phyloP scores from a whole-genome alignment of 2,329 filamentous ascomycete genomes.

The Colletotrichum sp. region DNA sequence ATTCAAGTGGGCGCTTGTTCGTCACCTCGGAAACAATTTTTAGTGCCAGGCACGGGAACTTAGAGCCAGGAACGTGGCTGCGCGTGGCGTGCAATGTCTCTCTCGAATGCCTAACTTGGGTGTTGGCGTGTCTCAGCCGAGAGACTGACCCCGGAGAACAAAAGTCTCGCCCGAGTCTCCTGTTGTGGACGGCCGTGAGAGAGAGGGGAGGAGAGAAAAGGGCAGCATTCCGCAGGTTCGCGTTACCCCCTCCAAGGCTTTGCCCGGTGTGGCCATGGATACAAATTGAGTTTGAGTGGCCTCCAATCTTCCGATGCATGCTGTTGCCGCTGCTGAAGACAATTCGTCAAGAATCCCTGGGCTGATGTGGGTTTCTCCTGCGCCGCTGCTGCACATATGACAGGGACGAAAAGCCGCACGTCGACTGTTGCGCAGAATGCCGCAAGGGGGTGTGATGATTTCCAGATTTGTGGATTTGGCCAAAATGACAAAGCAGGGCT shows the following conservation, averaged over 20 bases:
- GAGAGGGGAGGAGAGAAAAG: not conserved
- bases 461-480: not conserved
- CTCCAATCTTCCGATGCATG: not conserved
- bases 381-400: conserved; percentile 3
- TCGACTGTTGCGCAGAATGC: not conserved
- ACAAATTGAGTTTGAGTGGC: not conserved
- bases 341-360: not conserved
- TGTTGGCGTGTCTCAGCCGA: not conserved
- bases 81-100: not conserved
- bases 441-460: conserved; percentile 1
- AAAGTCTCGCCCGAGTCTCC: not conserved
- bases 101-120: not conserved
- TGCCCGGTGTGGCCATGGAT: not conserved
- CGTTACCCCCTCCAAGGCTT: not conserved
- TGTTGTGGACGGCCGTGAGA: not conserved
- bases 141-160: not conserved
- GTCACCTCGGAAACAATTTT: not conserved
- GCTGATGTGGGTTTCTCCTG: not conserved
- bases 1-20: not conserved
- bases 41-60: not conserved
- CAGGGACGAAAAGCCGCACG: not conserved
- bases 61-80: not conserved
- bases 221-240: not conserved
- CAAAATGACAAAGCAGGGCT: not conserved
- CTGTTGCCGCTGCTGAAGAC: not conserved